Evolutionary conservation across 768 basidiomycete genomes (phyloP).

Genomic region (Clitopilus hobsonii): DNA sequence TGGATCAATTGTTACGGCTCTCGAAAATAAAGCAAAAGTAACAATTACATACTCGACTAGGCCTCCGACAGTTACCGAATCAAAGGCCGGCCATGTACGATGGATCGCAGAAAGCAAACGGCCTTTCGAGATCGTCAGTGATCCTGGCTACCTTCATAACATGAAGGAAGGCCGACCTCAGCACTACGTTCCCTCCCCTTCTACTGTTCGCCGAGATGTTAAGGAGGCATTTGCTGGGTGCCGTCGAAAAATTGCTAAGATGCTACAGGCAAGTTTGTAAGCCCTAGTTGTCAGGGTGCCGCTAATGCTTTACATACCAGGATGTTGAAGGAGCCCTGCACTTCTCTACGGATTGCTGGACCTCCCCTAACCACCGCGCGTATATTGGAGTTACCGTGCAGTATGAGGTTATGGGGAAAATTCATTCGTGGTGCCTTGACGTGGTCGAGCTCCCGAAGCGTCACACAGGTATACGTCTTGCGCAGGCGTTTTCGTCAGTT

Average conservation of each 20-base stretch:
- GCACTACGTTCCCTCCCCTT: conserved; percentile 22
- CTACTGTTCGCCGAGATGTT: conserved; percentile 27
- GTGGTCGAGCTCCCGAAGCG: conserved; percentile 31
- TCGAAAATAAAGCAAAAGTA: conserved; percentile 23
- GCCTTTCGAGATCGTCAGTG: conserved; percentile 29
- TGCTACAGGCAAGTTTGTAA: conserved; percentile 15
- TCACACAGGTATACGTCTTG: conserved; percentile 29
- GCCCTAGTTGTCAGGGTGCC: background rate
- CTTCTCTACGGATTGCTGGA: conserved; percentile 23
- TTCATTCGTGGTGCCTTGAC: conserved; percentile 11
- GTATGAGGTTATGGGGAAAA: conserved; percentile 14
- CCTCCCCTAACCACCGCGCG: conserved; percentile 19
- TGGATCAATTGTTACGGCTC: conserved; percentile 21
- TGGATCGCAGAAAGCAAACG: conserved; percentile 30
- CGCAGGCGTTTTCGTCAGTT: conserved; percentile 24
- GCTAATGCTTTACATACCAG: background rate
- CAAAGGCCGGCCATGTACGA: conserved; percentile 23
- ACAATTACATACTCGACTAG: conserved; percentile 24
- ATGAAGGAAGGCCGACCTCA: conserved; percentile 27
- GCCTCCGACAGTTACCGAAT: conserved; percentile 19
- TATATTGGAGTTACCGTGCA: conserved; percentile 18
- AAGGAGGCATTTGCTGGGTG: conserved; percentile 19
- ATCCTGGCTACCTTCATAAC: conserved; percentile 23
- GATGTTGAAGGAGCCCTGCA: conserved; percentile 17
- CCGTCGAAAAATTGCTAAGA: conserved; percentile 15